These are phyloP conservation scores for Alliaria petiolata DNA, from an alignment of 345 rosid genomes.

Conservation along the genomic window DNA sequence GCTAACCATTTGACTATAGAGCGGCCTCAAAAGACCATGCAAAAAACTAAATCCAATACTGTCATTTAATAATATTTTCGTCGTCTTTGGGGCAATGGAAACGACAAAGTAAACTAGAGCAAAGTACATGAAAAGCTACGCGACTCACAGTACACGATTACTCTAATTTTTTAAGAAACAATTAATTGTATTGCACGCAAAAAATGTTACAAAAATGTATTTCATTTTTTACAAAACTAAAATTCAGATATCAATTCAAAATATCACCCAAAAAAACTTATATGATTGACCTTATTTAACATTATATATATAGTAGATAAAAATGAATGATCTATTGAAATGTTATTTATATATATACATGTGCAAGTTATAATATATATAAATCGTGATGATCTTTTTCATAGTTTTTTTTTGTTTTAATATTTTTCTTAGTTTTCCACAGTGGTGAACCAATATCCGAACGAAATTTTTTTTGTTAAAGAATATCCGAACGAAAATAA, in stretches of 20 bases:
- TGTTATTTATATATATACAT: no score
- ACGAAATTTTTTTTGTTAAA: no score
- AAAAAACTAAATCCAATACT: not conserved
- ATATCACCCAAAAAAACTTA: no score
- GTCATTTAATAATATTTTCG: not conserved
- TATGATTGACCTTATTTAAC: no score
- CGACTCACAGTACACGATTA: not conserved
- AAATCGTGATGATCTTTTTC: not conserved
- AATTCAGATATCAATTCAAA: no score
- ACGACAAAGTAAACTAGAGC: slow-evolving; percentile 6
- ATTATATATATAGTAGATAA: no score
- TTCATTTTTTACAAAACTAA: no score
- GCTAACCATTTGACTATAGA: slow-evolving; percentile 16
- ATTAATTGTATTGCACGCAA: not conserved
- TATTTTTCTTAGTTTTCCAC: not conserved
- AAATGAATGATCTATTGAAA: no score
- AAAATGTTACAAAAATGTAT: not conserved
- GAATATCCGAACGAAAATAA: not conserved
- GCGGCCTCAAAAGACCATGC: slow-evolving; percentile 6
- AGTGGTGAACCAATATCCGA: not conserved
- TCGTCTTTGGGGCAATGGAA: not conserved
- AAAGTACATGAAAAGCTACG: not conserved
- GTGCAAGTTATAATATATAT: not conserved
- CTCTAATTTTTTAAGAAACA: not conserved
- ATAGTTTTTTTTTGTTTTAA: not conserved